Conservation (phyloP, 2,329 filamentous ascomycete genomes). For the Fusarium oligoseptatum region DNA sequence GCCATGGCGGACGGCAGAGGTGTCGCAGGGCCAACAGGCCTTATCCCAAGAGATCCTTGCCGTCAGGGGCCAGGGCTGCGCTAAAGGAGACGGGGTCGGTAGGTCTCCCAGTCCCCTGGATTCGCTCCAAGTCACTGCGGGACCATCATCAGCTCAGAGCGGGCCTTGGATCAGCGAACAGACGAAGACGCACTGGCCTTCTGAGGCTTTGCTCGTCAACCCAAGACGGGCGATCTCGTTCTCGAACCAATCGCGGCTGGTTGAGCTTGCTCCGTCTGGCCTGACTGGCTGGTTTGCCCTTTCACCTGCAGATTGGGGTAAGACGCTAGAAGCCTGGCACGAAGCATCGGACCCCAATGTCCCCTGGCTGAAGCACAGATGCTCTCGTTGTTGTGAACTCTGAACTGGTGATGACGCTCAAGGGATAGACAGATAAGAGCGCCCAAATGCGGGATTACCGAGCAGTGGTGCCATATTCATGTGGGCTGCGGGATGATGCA, state of each 20-base stretch:
- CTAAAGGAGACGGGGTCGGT: constrained; percentile 31
- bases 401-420: constrained; percentile 11
- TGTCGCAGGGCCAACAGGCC: constrained; percentile 28
- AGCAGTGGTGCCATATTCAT: constrained; percentile 15
- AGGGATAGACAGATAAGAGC: neutral
- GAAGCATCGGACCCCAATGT: constrained; percentile 27
- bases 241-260: constrained; percentile 25
- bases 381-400: constrained; percentile 5
- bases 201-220: constrained; percentile 29
- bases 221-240: constrained; percentile 25
- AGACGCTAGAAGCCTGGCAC: constrained; percentile 41
- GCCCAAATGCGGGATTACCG: constrained; percentile 18
- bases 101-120: constrained; percentile 40
- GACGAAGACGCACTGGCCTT: constrained; percentile 28
- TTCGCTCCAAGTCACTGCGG: constrained; percentile 32
- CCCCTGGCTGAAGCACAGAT: constrained; percentile 7
- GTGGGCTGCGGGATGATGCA: neutral
- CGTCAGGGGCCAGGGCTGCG: constrained; percentile 21
- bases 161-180: constrained; percentile 32
- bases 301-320: constrained; percentile 39
- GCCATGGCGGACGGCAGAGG: constrained; percentile 31
- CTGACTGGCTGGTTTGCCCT: constrained; percentile 23
- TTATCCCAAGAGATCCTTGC: constrained; percentile 22
- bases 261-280: constrained; percentile 17
- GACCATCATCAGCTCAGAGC: constrained; percentile 35